Evolutionary conservation across 768 basidiomycete genomes (phyloP), one percentile per base, ranked within the genome.

Genomic region (Boletus speciosus): DNA sequence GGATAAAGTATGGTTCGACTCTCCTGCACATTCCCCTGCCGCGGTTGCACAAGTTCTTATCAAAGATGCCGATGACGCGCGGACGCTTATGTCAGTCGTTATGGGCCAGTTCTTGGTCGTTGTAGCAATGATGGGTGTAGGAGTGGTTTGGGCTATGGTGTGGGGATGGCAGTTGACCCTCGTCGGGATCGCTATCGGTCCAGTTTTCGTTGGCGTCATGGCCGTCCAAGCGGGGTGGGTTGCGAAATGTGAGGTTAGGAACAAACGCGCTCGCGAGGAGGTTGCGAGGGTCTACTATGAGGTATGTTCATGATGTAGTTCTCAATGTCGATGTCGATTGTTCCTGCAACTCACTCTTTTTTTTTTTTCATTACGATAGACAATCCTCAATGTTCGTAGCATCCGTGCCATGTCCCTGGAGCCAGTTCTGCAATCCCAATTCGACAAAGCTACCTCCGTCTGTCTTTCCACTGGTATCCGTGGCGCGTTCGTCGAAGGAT

Each of bases 81-180:
- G 89, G 21, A 78, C 81, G 32, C 75, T 99, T 43, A 78, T 98
- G 56, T 77, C 88, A 1, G 77, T 83, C 12, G 84, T 93, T 39
- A 71, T 88, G 43, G 82, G 81, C 0, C 90, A 95, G 65, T 74
- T 77, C 31, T 66, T 86, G 35, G 89, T 93, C 19, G 90, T 95
- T 14, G 55, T 71, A 9, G 75, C 88, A 14, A 97, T 98, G 93
- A 78, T 98, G 43, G 67, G 79, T 1, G 75, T 96, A 3, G 95
- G 94, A 8, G 70, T 98, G 19, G 66, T 89, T 16, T 99, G 97
- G 96, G 95, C 95, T 0, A 76, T 98, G 68, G 78, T 82, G 2
- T 74, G 80, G 31, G 92, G 93, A 0, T 99, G 96, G 97, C 85
- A 97, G 72, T 75, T 98, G 60, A 96, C 93, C 0, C 79, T 98